A percentile compares a stretch with the other conserved stretches of the same genome.
Evolutionary conservation across 2,329 filamentous ascomycete species (phyloP).

Genomic region (Endoconidiophora laricicola): DNA sequence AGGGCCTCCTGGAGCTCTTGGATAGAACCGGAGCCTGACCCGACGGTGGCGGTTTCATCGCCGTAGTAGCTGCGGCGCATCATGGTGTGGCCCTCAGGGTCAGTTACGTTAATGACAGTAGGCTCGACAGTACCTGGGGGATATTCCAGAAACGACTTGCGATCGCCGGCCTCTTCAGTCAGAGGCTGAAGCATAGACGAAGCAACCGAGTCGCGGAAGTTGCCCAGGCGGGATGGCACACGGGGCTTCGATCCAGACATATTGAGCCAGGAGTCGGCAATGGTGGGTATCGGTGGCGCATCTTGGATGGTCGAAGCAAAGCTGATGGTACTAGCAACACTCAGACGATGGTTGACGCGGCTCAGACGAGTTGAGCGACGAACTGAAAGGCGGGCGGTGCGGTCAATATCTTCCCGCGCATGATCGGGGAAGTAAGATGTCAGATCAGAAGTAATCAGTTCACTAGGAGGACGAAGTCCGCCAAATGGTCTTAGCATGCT

Average conservation of each 20-base stretch:
- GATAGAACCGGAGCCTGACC: conserved; percentile 52
- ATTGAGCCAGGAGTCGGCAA: conserved; percentile 82
- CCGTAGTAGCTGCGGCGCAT: conserved; percentile 67
- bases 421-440: conserved; percentile 97
- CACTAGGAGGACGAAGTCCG: conserved; percentile 81
- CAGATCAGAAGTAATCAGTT: conserved; percentile 90
- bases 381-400: conserved; percentile 84
- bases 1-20: conserved; percentile 75
- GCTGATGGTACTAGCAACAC: conserved; percentile 84
- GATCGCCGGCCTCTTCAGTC: conserved; percentile 81
- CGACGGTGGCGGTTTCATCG: conserved; percentile 28
- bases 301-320: conserved; percentile 84
- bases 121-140: conserved; percentile 60
- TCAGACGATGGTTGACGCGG: conserved; percentile 81
- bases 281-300: conserved; percentile 86
- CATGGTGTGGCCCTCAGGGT: conserved; percentile 54
- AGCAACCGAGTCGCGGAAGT: conserved; percentile 72
- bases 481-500: conserved; percentile 62
- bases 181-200: conserved; percentile 80
- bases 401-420: conserved; percentile 83
- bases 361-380: conserved; percentile 80
- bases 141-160: conserved; percentile 91
- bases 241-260: conserved; percentile 5
- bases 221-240: conserved; percentile 36
- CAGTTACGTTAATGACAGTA: conserved; percentile 50